Evolutionary conservation across 345 rosid genomes (phyloP).

Genomic region (Eucalyptus polybractea): DNA sequence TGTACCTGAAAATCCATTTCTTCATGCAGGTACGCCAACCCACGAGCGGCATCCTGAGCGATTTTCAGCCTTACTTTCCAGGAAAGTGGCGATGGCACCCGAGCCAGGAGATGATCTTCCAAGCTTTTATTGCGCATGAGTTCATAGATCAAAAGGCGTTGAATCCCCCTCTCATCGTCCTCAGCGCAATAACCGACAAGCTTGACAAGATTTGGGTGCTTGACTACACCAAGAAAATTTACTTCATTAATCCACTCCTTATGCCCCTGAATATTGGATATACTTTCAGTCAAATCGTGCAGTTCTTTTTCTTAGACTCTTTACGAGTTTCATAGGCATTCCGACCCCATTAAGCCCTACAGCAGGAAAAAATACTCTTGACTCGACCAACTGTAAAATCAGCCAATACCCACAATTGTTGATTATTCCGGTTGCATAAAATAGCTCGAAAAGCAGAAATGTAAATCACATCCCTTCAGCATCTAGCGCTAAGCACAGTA

Average conservation of each 20-base stretch:
- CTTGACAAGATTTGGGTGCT: slow-evolving; percentile 91
- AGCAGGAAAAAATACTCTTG: not conserved
- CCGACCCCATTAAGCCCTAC: not conserved
- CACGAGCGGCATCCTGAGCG: slow-evolving; percentile 88
- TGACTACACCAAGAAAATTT: slow-evolving; percentile 77
- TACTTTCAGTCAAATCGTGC: not conserved
- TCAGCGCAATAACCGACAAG: slow-evolving; percentile 90
- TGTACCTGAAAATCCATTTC: slow-evolving; percentile 92
- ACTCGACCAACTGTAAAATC: not conserved
- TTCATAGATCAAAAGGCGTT: slow-evolving; percentile 76
- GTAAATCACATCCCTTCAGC: not conserved
- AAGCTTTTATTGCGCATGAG: slow-evolving; percentile 85
- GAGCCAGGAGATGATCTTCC: slow-evolving; percentile 70
- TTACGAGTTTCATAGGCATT: not conserved
- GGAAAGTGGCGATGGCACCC: slow-evolving; percentile 33
- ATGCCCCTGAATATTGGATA: slow-evolving; percentile 87
- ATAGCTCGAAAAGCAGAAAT: not conserved
- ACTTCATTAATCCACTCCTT: slow-evolving; percentile 98
- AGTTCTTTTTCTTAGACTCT: not conserved
- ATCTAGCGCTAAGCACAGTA: not conserved
- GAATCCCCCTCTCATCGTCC: slow-evolving; percentile 93
- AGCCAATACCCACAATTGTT: not conserved
- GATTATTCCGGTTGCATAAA: not conserved
- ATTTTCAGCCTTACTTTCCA: slow-evolving; percentile 72
- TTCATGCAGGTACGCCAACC: slow-evolving; percentile 91